Evolutionary conservation across 345 rosid species (phyloP).

Genomic region (Corymbia maculata): DNA sequence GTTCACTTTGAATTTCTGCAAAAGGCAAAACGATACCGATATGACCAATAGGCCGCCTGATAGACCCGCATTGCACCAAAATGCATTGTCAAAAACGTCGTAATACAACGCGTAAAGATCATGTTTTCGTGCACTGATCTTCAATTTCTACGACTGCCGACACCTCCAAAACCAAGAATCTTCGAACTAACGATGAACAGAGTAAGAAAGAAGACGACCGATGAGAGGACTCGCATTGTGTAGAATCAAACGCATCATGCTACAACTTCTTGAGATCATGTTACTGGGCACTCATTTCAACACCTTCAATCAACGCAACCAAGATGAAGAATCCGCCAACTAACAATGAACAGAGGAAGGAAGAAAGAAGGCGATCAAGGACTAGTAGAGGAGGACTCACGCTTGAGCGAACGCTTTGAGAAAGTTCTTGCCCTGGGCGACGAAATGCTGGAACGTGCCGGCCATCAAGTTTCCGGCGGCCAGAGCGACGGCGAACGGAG

Average conservation of each 20-base stretch:
- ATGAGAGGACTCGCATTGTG: neutral
- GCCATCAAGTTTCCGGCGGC: slow-evolving; percentile 73
- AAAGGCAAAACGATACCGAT: neutral
- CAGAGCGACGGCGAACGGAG: slow-evolving; percentile 61
- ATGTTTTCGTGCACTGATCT: neutral
- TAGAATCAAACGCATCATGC: neutral
- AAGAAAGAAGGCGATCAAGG: neutral
- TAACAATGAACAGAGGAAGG: neutral
- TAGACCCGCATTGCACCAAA: neutral
- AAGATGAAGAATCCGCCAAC: too few species aligned
- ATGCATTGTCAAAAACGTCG: neutral
- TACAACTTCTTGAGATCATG: neutral
- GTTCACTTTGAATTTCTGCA: neutral
- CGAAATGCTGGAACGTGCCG: slow-evolving; percentile 53
- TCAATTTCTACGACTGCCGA: neutral
- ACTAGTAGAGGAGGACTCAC: slow-evolving; percentile 23
- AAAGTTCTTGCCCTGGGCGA: slow-evolving; percentile 73
- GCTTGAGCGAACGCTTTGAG: slow-evolving; percentile 82
- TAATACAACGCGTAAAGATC: neutral
- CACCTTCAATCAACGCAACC: too few species aligned
- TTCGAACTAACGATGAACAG: neutral
- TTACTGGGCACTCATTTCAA: neutral
- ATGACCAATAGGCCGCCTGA: neutral
- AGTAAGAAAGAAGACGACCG: neutral
- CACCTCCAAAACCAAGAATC: neutral